Conservation (phyloP, 1,284 basidiomycete species). For the Rhodotorula glutinis region DNA sequence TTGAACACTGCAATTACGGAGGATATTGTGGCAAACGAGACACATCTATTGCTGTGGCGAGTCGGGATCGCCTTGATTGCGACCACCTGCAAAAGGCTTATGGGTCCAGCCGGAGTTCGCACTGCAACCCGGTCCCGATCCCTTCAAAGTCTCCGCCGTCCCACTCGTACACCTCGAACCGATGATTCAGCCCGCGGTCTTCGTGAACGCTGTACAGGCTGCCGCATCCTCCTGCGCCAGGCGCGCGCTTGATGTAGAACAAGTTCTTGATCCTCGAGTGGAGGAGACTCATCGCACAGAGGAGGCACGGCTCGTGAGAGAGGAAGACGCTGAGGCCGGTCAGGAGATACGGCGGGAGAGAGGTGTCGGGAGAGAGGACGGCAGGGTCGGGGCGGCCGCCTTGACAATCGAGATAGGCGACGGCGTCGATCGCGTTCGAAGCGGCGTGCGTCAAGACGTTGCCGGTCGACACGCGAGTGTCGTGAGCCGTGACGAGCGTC, state of each 20-base stretch:
- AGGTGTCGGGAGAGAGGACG: constrained; percentile 45
- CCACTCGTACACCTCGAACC: constrained; percentile 50
- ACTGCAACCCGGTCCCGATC: constrained; percentile 6
- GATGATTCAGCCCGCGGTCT: constrained; percentile 50
- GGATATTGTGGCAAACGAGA: background rate
- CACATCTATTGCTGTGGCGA: background rate
- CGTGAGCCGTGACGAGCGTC: constrained; percentile 54
- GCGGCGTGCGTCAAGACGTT: constrained; percentile 81
- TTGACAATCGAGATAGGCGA: constrained; percentile 49
- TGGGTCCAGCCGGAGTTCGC: constrained; percentile 15
- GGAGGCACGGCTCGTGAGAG: constrained; percentile 90
- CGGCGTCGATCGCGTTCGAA: constrained; percentile 66
- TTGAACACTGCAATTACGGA: background rate
- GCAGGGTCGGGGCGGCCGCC: constrained; percentile 12
- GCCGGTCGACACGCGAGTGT: constrained; percentile 62
- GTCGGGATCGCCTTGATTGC: background rate
- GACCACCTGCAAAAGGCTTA: background rate
- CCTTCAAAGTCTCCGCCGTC: constrained; percentile 17
- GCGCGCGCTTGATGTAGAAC: constrained; percentile 34
- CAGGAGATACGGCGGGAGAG: constrained; percentile 62
- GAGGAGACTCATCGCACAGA: constrained; percentile 90
- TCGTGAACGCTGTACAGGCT: constrained; percentile 49
- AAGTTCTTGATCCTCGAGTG: constrained; percentile 73
- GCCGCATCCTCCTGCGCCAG: constrained; percentile 63
- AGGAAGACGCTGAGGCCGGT: constrained; percentile 76